These are phyloP conservation scores for Russula lepida DNA, from an alignment of 768 basidiomycete species.

Conservation along the genomic window DNA sequence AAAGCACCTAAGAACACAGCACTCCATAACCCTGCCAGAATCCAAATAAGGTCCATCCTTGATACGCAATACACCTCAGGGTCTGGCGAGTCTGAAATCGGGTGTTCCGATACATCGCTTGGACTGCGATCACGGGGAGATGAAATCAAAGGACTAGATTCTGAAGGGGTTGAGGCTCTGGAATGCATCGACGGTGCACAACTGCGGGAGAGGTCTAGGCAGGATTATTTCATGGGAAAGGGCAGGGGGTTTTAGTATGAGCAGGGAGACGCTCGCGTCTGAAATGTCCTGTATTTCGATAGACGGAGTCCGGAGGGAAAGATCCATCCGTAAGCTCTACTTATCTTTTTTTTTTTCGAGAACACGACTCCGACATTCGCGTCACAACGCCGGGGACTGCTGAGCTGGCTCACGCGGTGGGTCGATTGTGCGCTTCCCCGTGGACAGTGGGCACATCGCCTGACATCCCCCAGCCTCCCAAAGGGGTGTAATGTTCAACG, in stretches of 20 bases:
- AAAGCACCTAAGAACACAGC: constrained; percentile 79
- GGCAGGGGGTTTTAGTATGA: constrained; percentile 18
- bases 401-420: constrained; percentile 11
- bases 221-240: constrained; percentile 10
- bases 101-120: neutral
- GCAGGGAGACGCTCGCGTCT: constrained; percentile 12
- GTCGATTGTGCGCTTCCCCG: constrained; percentile 14
- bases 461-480: constrained; percentile 11
- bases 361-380: constrained; percentile 17
- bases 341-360: constrained; percentile 9
- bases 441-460: constrained; percentile 11
- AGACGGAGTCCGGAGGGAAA: constrained; percentile 17
- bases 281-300: constrained; percentile 3
- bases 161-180: constrained; percentile 36
- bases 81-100: neutral
- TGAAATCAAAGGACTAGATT: constrained; percentile 50
- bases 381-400: constrained; percentile 4
- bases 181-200: constrained; percentile 30
- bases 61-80: constrained; percentile 26
- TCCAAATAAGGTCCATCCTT: constrained; percentile 52
- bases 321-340: constrained; percentile 17
- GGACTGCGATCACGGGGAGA: neutral
- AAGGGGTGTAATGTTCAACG: constrained; percentile 9
- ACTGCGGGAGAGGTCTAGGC: constrained; percentile 2
- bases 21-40: constrained; percentile 72